Conservation (phyloP, 108 stramenopile species). For the Schizochytrium sp. region DNA sequence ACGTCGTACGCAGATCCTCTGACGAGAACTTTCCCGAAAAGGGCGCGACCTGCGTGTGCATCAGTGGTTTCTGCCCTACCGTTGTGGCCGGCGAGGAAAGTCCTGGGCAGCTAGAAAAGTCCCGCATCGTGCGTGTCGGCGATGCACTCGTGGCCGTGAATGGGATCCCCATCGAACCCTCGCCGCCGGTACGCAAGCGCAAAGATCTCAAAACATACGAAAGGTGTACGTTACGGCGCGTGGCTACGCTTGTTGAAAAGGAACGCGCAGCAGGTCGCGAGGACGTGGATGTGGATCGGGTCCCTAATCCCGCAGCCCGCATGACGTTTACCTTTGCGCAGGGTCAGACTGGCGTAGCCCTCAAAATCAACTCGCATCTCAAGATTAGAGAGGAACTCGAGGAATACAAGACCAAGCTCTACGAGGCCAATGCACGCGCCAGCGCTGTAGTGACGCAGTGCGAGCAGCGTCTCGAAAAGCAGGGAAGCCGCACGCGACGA, state of each 20-base stretch:
- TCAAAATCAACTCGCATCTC: background rate
- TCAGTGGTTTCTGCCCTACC: background rate
- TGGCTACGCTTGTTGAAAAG: background rate
- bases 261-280: background rate
- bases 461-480: background rate
- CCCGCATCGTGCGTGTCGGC: background rate
- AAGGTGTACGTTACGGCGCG: background rate
- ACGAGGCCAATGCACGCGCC: background rate
- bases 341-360: background rate
- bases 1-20: background rate
- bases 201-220: background rate
- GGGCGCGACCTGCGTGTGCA: background rate
- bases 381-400: background rate
- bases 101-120: background rate
- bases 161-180: background rate
- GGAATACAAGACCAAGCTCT: background rate
- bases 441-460: background rate
- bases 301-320: background rate
- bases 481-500: background rate
- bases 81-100: background rate
- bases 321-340: background rate
- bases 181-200: background rate
- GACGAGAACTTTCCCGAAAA: background rate
- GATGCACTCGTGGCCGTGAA: background rate
- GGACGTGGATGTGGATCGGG: background rate